Evolutionary conservation across 2,329 filamentous ascomycete genomes (phyloP).

Genomic region (Colletotrichum australisinense): DNA sequence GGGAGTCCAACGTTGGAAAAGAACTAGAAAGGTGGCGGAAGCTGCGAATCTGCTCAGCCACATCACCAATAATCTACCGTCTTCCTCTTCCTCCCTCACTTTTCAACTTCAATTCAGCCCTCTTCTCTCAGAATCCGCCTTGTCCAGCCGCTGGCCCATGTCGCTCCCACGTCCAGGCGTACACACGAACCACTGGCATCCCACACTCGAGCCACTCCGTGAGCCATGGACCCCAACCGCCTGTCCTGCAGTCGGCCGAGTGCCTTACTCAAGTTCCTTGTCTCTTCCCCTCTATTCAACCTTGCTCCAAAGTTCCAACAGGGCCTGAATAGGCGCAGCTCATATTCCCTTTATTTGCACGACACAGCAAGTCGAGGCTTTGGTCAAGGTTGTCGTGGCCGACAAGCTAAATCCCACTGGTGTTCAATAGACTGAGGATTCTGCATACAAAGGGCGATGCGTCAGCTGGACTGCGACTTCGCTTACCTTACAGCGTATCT

Average conservation of each 20-base stretch:
- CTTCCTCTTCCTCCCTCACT: neutral
- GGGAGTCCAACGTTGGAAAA: neutral
- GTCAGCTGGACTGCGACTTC: neutral
- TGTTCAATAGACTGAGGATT: neutral
- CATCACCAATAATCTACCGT: neutral
- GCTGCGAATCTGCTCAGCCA: slow-evolving; percentile 23
- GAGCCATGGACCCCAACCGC: neutral
- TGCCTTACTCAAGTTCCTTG: slow-evolving; percentile 20
- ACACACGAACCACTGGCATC: slow-evolving; percentile 22
- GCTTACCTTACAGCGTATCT: neutral
- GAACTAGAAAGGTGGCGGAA: slow-evolving; percentile 20
- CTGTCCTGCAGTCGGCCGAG: slow-evolving; percentile 4
- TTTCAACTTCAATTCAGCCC: neutral
- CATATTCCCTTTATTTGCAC: slow-evolving; percentile 7
- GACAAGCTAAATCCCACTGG: neutral
- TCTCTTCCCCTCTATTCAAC: neutral
- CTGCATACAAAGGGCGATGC: slow-evolving; percentile 18
- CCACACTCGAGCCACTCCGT: slow-evolving; percentile 22
- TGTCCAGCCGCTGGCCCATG: slow-evolving; percentile 30
- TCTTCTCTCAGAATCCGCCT: slow-evolving; percentile 24
- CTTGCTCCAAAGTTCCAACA: neutral
- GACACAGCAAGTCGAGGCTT: slow-evolving; percentile 9
- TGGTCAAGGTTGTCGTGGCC: neutral
- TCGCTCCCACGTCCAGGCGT: slow-evolving; percentile 7
- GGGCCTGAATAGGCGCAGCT: neutral